Percentiles rank a stretch among this genome's conserved stretches.
Conservation (phyloP, 495 filamentous ascomycete species). For the Delitschia confertaspora region DNA sequence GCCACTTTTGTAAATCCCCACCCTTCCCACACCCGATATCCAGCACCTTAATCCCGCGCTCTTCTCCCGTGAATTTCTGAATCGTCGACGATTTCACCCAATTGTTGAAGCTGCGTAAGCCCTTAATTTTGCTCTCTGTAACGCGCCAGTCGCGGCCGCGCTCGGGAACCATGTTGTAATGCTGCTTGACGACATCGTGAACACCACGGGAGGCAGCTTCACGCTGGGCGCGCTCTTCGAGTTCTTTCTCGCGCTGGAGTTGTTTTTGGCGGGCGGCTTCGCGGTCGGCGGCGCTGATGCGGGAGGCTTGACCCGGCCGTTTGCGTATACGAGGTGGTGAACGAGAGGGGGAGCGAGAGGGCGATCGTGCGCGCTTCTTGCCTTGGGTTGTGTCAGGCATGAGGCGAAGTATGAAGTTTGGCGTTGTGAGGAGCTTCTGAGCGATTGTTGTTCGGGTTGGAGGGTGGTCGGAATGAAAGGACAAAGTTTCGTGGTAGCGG, state of each 20-base stretch:
- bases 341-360: slow-evolving; percentile 28
- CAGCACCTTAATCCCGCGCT: slow-evolving; percentile 66
- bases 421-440: no score
- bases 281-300: slow-evolving; percentile 59
- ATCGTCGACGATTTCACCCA: slow-evolving; percentile 97
- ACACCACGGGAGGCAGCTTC: slow-evolving; percentile 41
- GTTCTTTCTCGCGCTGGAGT: slow-evolving; percentile 46
- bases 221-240: slow-evolving; percentile 34
- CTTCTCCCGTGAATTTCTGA: slow-evolving; percentile 87
- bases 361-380: slow-evolving; percentile 19
- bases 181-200: slow-evolving; percentile 77
- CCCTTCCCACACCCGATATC: slow-evolving; percentile 97
- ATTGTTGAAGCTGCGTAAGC: slow-evolving; percentile 90
- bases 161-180: slow-evolving; percentile 94
- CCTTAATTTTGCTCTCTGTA: slow-evolving; percentile 88
- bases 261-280: slow-evolving; percentile 58
- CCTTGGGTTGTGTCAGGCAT: slow-evolving; percentile 14
- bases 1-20: slow-evolving; percentile 92
- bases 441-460: no score
- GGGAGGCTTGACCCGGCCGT: slow-evolving; percentile 72
- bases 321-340: slow-evolving; percentile 63
- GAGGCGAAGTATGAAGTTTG: no score
- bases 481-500: no score
- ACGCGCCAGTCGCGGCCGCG: slow-evolving; percentile 90
- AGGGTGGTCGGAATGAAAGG: no score